Evolutionary conservation across 208 protist species (phyloP).

Genomic region (Angomonas deanei): DNA sequence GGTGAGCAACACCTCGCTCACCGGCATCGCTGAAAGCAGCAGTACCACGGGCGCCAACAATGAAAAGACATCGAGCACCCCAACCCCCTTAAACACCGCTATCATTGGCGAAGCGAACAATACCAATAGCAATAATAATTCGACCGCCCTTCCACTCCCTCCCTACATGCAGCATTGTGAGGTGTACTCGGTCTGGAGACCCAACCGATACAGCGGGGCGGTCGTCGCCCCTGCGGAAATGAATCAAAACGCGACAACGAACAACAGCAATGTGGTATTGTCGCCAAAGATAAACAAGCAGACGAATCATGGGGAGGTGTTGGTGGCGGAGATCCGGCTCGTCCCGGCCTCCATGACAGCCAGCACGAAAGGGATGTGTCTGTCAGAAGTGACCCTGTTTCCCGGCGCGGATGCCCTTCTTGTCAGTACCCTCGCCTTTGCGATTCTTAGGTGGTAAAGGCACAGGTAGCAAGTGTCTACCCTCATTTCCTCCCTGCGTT

Average conservation of each 20-base stretch:
- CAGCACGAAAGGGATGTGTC: conserved; percentile 26
- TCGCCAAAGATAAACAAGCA: not conserved
- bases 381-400: conserved; percentile 49
- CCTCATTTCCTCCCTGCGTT: no score
- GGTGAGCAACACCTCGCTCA: not conserved
- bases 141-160: not conserved
- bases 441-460: conserved; percentile 46
- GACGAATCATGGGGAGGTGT: conserved; percentile 27
- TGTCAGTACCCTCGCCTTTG: conserved; percentile 51
- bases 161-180: not conserved
- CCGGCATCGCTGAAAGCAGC: not conserved
- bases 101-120: no score
- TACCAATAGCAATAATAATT: no score
- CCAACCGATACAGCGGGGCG: not conserved
- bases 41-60: not conserved
- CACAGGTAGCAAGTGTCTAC: not conserved
- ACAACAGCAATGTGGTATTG: not conserved
- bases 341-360: conserved; percentile 14
- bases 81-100: not conserved
- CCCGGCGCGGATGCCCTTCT: conserved; percentile 64
- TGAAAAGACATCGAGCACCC: not conserved
- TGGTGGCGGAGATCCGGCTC: conserved; percentile 52
- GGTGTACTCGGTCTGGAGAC: not conserved
- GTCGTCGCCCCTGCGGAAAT: not conserved
- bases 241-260: not conserved